Conservation (phyloP, 768 basidiomycete genomes). For the Russula virescens region DNA sequence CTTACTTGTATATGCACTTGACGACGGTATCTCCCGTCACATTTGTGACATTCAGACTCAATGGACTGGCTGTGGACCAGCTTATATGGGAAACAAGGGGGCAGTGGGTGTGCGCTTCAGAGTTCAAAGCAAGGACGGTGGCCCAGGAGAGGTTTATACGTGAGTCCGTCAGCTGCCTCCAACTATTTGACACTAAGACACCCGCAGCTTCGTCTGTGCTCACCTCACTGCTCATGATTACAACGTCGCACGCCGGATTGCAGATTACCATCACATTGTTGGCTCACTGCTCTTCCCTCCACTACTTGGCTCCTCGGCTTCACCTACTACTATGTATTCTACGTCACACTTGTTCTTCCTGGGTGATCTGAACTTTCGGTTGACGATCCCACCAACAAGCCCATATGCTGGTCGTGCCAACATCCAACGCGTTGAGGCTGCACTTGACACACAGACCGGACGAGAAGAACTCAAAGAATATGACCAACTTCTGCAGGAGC, state of each 20-base stretch:
- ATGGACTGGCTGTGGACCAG: conserved; percentile 69
- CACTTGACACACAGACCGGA: conserved; percentile 35
- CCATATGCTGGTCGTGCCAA: conserved; percentile 36
- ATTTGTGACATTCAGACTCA: conserved; percentile 63
- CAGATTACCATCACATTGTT: conserved; percentile 79
- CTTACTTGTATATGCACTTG: conserved; percentile 78
- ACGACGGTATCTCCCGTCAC: conserved; percentile 55
- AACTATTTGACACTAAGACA: not conserved
- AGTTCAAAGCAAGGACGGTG: conserved; percentile 48
- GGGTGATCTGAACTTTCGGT: conserved; percentile 90
- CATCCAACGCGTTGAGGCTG: conserved; percentile 36
- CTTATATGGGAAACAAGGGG: conserved; percentile 90
- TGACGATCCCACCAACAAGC: conserved; percentile 56
- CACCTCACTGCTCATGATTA: conserved; percentile 83
- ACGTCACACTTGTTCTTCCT: conserved; percentile 90
- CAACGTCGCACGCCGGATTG: conserved; percentile 58
- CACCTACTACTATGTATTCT: conserved; percentile 62
- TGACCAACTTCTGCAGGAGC: conserved; percentile 66
- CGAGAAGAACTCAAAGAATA: conserved; percentile 61
- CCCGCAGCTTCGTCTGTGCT: conserved; percentile 77
- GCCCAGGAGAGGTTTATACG: conserved; percentile 76
- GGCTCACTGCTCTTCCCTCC: conserved; percentile 72
- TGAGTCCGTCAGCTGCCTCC: conserved; percentile 37
- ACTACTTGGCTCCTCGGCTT: conserved; percentile 34
- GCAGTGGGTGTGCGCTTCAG: conserved; percentile 86